Base-by-base conservation (phyloP, 2,329 filamentous ascomycete genomes). In the Calonectria pseudoreteaudii region DNA sequence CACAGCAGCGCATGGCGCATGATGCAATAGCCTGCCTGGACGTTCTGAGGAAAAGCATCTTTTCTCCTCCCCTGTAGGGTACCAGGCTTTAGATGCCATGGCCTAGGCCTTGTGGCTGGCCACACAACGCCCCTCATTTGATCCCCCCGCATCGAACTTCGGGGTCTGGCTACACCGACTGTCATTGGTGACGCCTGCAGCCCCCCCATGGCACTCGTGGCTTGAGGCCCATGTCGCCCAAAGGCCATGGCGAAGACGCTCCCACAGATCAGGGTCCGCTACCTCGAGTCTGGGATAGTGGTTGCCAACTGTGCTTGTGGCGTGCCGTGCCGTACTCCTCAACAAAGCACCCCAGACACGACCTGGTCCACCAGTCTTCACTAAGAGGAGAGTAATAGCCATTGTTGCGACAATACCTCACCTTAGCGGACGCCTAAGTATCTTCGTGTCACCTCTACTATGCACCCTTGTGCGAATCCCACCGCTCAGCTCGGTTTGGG, bases 71-170 rank as follows among this genome's bases (percentile, higher is more conserved):
- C 56, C 41, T 16, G 38, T 38, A 47, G 66, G 31, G 47, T 31
- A 28, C 50, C 20, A 58, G 28, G 38, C 38, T 60, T 50, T 18
- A 47, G 20, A 31, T 65, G 66, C 58, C 66, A 65, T 56, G 60
- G 30, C 71, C 64, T 53, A 73, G 50, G 53, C 52, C 66, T 14
- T 68, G 53, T 74, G 68, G 66, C 50, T 76, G 74, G 72, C 73
- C 72, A 28, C 72, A 73, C 53, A 64, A 34, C 34, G 74, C 75
- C 76, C 78, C 78, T 78, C 77, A 72, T 71, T 34, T 68, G 38
- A 41, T n/a, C 18, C 69, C 70, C 78, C 77, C 77, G 78, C 78
- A 80, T 78, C 70, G 44, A 75, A 74, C 70, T 65, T 80, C 71
- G 73, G 78, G 78, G 78, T 78, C 62, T 60, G 38, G 14, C 41